Evolutionary conservation across 352 stramenopile genomes (phyloP).

Genomic region (Pythium dissimile): DNA sequence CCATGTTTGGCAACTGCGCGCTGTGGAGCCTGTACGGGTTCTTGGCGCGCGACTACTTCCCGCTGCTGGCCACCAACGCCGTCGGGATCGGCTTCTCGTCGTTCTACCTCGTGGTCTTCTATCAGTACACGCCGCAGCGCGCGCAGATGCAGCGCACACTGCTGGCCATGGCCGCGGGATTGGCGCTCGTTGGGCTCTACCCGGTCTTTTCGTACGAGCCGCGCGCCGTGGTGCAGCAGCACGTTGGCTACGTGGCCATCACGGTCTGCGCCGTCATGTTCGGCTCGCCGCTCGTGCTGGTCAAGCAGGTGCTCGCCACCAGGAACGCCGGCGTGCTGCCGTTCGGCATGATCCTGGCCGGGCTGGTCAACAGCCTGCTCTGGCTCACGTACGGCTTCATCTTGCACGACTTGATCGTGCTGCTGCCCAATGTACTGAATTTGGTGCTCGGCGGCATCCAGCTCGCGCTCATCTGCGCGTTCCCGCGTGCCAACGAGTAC

Average conservation of each 20-base stretch:
- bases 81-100: slow-evolving; percentile 35
- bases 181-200: slow-evolving; percentile 35
- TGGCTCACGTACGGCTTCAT: slow-evolving; percentile 55
- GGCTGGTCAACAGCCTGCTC: slow-evolving; percentile 32
- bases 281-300: slow-evolving; percentile 42
- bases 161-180: slow-evolving; percentile 1
- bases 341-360: slow-evolving; percentile 41
- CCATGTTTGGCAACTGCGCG: slow-evolving; percentile 38
- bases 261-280: slow-evolving; percentile 55
- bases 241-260: slow-evolving; percentile 56
- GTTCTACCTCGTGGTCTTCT: slow-evolving; percentile 54
- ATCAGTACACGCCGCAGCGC: slow-evolving; percentile 36
- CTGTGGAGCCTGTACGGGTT: slow-evolving; percentile 40
- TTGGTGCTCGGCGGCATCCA: slow-evolving; percentile 52
- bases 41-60: slow-evolving; percentile 32
- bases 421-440: slow-evolving; percentile 59
- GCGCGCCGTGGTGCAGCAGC: slow-evolving; percentile 25
- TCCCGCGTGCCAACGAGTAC: slow-evolving; percentile 13
- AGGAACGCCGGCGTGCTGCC: slow-evolving; percentile 35
- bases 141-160: slow-evolving; percentile 21
- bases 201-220: slow-evolving; percentile 29
- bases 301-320: slow-evolving; percentile 39
- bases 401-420: slow-evolving; percentile 47
- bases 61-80: slow-evolving; percentile 36
- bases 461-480: slow-evolving; percentile 41